A percentile compares a stretch with the other conserved stretches of the same genome.
Conservation (phyloP, 2,329 filamentous ascomycete genomes). For the Alternaria brassicicola region DNA sequence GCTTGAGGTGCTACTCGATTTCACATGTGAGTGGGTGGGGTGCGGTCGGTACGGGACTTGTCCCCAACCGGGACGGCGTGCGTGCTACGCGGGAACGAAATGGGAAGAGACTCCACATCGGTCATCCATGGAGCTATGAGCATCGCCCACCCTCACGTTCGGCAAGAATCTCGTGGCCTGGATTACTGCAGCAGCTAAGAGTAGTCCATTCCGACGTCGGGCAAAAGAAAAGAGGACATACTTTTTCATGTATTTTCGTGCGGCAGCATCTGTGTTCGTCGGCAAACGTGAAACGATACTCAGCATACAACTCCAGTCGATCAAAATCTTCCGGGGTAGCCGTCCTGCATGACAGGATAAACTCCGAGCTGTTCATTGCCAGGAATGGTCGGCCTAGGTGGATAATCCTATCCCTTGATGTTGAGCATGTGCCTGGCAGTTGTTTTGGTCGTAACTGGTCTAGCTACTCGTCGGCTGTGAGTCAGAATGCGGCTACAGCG, state of each 20-base stretch:
- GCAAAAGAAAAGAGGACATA: background rate
- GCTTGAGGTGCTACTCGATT: background rate
- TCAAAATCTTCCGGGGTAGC: background rate
- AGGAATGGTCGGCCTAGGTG: background rate
- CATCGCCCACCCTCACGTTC: background rate
- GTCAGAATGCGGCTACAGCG: conserved; percentile 4
- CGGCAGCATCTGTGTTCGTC: background rate
- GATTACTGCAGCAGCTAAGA: background rate
- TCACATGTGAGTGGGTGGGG: background rate
- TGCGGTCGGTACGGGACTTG: background rate
- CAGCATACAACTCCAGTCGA: background rate
- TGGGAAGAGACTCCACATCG: conserved; percentile 4
- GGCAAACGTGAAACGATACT: background rate
- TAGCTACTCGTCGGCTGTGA: background rate
- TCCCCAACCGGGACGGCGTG: background rate
- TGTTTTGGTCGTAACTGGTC: background rate
- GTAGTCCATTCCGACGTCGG: background rate
- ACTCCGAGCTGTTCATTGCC: background rate
- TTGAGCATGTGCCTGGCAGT: background rate
- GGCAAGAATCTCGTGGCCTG: background rate
- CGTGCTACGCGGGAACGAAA: conserved; percentile 7
- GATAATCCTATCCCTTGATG: background rate
- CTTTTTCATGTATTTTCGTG: background rate
- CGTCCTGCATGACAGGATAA: background rate
- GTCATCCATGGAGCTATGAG: background rate